Conservation (phyloP, 2,329 filamentous ascomycete species). For the Fusarium nygamai region DNA sequence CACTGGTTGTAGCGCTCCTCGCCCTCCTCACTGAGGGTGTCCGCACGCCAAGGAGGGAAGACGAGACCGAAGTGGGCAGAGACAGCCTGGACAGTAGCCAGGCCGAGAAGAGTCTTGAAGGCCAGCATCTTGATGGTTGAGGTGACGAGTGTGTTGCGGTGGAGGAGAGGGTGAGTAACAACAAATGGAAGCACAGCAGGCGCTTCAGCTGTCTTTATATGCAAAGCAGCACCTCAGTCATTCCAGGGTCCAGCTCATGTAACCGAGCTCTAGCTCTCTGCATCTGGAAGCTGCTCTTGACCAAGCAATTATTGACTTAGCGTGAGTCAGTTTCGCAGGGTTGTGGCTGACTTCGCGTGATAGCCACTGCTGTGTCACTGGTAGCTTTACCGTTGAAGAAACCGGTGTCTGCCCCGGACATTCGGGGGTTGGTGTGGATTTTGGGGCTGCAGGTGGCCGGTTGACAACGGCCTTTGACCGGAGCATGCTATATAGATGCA, state of each 20-base stretch:
- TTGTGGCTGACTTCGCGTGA: slow-evolving; percentile 8
- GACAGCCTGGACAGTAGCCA: slow-evolving; percentile 51
- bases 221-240: not conserved
- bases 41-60: slow-evolving; percentile 60
- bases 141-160: not conserved
- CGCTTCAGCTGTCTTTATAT: slow-evolving; percentile 29
- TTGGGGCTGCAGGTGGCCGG: slow-evolving; percentile 22
- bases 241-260: slow-evolving; percentile 4
- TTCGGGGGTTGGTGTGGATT: slow-evolving; percentile 34
- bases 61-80: slow-evolving; percentile 60
- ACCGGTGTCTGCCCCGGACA: slow-evolving; percentile 16
- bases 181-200: not conserved
- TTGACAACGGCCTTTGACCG: not conserved
- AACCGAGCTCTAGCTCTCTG: slow-evolving; percentile 19
- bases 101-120: slow-evolving; percentile 45
- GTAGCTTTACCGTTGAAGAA: not conserved
- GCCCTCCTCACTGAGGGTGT: slow-evolving; percentile 54
- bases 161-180: not conserved
- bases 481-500: not conserved
- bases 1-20: slow-evolving; percentile 59
- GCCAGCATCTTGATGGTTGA: slow-evolving; percentile 42
- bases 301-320: slow-evolving; percentile 23
- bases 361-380: slow-evolving; percentile 14
- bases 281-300: slow-evolving; percentile 1
- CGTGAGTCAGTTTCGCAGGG: slow-evolving; percentile 35